These are phyloP conservation scores for Diplodia corticola DNA, from an alignment of 2,329 filamentous ascomycete genomes.

Conservation along the genomic window DNA sequence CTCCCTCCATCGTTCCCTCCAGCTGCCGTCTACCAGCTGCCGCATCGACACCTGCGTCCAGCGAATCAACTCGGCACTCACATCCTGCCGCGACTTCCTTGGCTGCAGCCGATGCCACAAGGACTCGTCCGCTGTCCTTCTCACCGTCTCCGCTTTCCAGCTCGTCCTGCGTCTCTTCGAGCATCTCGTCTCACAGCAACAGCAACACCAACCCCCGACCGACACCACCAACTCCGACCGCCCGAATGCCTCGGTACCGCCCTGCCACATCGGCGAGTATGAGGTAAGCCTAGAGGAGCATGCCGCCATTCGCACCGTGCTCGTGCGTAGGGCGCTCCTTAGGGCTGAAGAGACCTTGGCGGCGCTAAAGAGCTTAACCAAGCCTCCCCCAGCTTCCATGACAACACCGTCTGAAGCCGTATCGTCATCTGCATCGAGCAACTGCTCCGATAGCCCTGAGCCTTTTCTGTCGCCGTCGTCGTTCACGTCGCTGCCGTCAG, in stretches of 20 bases:
- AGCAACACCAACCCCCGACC: not conserved
- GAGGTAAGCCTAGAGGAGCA: slow-evolving; percentile 1
- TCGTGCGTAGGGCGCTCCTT: not conserved
- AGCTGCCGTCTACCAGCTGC: not conserved
- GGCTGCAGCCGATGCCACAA: not conserved
- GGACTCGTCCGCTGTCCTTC: not conserved
- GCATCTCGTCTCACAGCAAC: not conserved
- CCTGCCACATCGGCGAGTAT: slow-evolving; percentile 1
- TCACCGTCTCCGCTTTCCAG: not conserved
- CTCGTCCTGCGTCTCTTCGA: slow-evolving; percentile 4
- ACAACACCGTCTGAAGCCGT: not conserved
- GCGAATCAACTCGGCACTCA: not conserved
- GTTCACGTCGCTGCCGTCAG: not conserved
- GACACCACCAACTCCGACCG: not conserved
- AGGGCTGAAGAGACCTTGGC: not conserved
- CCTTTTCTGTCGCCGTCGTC: not conserved
- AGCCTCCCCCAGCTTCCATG: not conserved
- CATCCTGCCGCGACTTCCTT: not conserved
- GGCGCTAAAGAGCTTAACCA: not conserved
- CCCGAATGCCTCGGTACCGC: no score
- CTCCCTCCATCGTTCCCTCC: not conserved
- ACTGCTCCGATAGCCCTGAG: no score
- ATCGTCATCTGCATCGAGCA: not conserved
- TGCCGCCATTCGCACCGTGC: not conserved
- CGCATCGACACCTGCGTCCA: not conserved